Conservation (phyloP, 2,329 filamentous ascomycete species). For the Arthrobotrys megalospora region DNA sequence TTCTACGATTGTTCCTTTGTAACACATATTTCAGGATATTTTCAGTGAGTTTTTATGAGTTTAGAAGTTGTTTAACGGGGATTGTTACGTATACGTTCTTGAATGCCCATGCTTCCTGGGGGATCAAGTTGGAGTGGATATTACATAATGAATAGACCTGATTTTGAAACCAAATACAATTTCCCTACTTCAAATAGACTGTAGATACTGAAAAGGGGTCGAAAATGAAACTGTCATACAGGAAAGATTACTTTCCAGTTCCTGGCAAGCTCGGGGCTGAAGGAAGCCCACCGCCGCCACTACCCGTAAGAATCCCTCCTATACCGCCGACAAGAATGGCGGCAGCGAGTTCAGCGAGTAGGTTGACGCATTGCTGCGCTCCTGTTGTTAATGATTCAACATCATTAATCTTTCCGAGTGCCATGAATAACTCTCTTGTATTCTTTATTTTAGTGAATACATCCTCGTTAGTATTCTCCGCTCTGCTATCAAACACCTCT, state of each 20-base stretch:
- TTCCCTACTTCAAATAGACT: too few species aligned
- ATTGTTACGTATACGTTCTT: not conserved
- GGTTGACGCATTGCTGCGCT: slow-evolving; percentile 2
- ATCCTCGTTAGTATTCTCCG: not conserved
- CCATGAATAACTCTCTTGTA: not conserved
- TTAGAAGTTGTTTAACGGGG: not conserved
- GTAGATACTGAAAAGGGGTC: too few species aligned
- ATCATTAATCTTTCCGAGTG: not conserved
- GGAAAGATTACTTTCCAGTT: not conserved
- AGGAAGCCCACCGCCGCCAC: not conserved
- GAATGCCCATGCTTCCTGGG: not conserved
- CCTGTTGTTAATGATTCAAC: slow-evolving; percentile 6
- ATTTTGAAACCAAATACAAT: not conserved
- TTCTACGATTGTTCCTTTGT: not conserved
- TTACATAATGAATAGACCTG: not conserved
- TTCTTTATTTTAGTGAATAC: not conserved
- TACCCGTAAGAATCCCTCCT: slow-evolving; percentile 6
- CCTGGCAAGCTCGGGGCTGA: not conserved
- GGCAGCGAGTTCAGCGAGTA: slow-evolving; percentile 2
- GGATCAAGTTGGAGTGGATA: not conserved
- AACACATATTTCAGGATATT: not conserved
- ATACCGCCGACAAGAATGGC: not conserved
- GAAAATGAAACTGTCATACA: too few species aligned
- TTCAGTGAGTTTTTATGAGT: slow-evolving; percentile 7
- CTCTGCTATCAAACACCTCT: not conserved